Evolutionary conservation across 352 stramenopile species (phyloP), one percentile per base, ranked within the genome.

Genomic region (Pythium monospermum): DNA sequence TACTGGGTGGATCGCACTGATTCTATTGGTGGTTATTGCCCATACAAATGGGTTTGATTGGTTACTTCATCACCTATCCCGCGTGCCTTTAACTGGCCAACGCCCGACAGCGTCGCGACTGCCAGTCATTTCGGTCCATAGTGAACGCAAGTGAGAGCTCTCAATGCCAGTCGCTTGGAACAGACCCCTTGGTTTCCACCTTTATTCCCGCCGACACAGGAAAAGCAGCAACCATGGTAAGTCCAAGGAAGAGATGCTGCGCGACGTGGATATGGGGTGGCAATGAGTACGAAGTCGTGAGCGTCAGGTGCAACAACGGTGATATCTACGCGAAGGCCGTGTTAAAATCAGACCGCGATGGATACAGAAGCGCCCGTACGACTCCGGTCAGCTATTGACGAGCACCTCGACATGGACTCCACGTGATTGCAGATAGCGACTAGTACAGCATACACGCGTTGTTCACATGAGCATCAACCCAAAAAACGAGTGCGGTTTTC

Each of bases 201-300:
- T 85, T 85, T 83, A 69, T 82, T 84, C 73, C 72, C 77, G 85
- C 66, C 56, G 69, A 71, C 70, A 85, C 81, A 88, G 77, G 69
- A 88, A 88, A 88, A 88, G 77, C 77, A 88, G 81, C 72, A 78
- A 85, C 74, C 74, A 88, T 88, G 77, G 77, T 88, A 64, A 68
- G 77, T 63, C 46, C 31, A 18, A 31, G 36, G 32, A 38, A 33
- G 27, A 32, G 35, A 35, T 48, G 41, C 27, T 48, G 41, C 41
- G 41, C 23, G 21, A n/a, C n/a, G 16, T 30, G 32, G n/a, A 26
- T 6, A 46, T 51, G 44, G 45, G 44, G 42, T 18, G 40, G 11
- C 5, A 22, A 23, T 10, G 22, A 30, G 36, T 22, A 19, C 28
- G 18, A 11, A 19, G 28, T 38, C n/a, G n/a, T n/a, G n/a, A n/a